Evolutionary conservation across 1,284 basidiomycete species (phyloP), one percentile per base, ranked within the genome.

Genomic region (Mrakiaceae sp.): DNA sequence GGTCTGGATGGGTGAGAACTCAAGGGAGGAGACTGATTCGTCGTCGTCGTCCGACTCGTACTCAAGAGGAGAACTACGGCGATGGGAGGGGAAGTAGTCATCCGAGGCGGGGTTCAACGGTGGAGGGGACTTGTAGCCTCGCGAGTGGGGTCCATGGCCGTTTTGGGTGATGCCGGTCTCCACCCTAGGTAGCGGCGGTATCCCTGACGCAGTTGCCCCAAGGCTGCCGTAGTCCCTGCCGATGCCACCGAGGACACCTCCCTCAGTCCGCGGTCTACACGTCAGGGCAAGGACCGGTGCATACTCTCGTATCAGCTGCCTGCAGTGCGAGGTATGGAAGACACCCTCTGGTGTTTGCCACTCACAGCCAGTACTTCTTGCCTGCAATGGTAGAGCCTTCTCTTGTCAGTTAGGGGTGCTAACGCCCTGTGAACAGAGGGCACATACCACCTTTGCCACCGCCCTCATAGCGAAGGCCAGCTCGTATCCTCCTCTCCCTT

Each of bases 401-500:
- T 27, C 27, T 27, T 27, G 27, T 27, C 27, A 27, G 27, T 27
- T 27, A 27, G 27, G 27, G 27, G 27, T 27, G 27, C 27, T 27
- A 27, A 27, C 27, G 27, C 27, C 27, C 27, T 27, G 27, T 27
- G 27, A 27, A 27, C 27, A 27, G 27, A 27, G 27, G 27, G 27
- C 27, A 27, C 27, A 27, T 9, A 63, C 64, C 60, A 43, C 70
- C 81, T 73, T 86, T 84, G 0, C 95, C 94, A 16, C 92, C 91
- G 59, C 87, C 83, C 52, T 86, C 85, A 73, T 98, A 98, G 4
- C 96, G 82, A 57, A 98, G 78, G 0, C 95, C 95, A 0, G 93
- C 92, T 46, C 86, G 80, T 64, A 96, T 93, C 2, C 93, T 81
- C 51, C 85, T 79, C 64, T 90, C 88, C 39, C 91, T 80, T 0